Evolutionary conservation across 2,329 filamentous ascomycete species (phyloP).

Genomic region (Seiridium cupressi): DNA sequence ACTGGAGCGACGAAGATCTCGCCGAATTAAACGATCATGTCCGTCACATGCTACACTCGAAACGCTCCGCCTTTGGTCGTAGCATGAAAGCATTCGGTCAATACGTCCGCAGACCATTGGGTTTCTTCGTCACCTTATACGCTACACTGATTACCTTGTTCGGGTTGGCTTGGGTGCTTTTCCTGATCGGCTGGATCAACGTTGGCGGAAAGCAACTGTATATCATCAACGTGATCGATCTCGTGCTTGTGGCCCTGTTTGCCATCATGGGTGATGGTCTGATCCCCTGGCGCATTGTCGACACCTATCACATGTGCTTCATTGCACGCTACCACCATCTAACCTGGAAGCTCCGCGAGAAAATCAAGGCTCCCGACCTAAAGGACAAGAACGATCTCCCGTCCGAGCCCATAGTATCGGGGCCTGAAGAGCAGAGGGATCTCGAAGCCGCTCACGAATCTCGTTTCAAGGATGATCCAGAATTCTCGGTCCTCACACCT

Average conservation of each 20-base stretch:
- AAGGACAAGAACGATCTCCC: slow-evolving; percentile 70
- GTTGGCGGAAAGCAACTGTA: slow-evolving; percentile 72
- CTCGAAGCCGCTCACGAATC: slow-evolving; percentile 37
- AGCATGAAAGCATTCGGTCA: slow-evolving; percentile 77
- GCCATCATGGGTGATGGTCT: slow-evolving; percentile 69
- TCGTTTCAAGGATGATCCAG: slow-evolving; percentile 39
- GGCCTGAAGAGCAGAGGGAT: slow-evolving; percentile 42
- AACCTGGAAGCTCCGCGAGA: slow-evolving; percentile 64
- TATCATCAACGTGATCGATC: slow-evolving; percentile 68
- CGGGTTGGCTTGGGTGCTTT: slow-evolving; percentile 85
- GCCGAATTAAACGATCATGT: slow-evolving; percentile 63
- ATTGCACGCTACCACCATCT: slow-evolving; percentile 69
- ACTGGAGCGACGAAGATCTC: slow-evolving; percentile 74
- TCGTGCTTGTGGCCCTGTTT: slow-evolving; percentile 68
- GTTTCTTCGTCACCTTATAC: slow-evolving; percentile 82
- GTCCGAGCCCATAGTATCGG: slow-evolving; percentile 28
- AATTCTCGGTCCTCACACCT: slow-evolving; percentile 59
- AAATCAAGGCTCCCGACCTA: slow-evolving; percentile 59
- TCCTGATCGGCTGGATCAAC: slow-evolving; percentile 87
- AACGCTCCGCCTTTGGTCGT: slow-evolving; percentile 75
- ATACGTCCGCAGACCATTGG: slow-evolving; percentile 74
- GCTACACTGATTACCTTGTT: slow-evolving; percentile 81
- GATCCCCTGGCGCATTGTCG: slow-evolving; percentile 72
- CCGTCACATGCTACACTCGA: slow-evolving; percentile 82
- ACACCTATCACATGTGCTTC: slow-evolving; percentile 86